Percentiles rank a stretch among this genome's conserved stretches.
Conservation (phyloP, 257 asterid genomes). For the Striga asiatica region DNA sequence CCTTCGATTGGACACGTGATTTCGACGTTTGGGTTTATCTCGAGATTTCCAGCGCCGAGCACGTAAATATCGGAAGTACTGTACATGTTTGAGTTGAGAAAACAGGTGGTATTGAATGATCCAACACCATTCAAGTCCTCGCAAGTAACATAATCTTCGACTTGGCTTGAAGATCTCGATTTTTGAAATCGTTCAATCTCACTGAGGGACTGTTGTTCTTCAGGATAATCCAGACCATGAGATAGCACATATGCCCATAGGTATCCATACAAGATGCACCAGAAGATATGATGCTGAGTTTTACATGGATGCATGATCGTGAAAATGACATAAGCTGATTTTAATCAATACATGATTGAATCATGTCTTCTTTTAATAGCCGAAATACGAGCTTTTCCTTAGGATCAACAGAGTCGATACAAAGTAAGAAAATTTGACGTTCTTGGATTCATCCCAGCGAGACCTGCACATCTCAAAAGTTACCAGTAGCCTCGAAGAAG, state of each 20-base stretch:
- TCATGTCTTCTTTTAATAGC: slow-evolving; percentile 2
- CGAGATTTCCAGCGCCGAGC: slow-evolving; percentile 68
- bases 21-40: slow-evolving; percentile 64
- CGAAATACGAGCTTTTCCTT: not conserved
- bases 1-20: slow-evolving; percentile 68
- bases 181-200: slow-evolving; percentile 16
- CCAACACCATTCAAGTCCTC: slow-evolving; percentile 90
- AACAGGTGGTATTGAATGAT: slow-evolving; percentile 70
- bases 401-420: slow-evolving; percentile 10
- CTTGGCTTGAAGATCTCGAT: slow-evolving; percentile 14
- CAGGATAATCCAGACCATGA: slow-evolving; percentile 23
- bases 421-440: slow-evolving; percentile 6
- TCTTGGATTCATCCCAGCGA: slow-evolving; percentile 5
- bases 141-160: slow-evolving; percentile 42
- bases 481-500: not conserved
- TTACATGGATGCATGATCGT: slow-evolving; percentile 54
- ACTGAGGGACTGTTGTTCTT: slow-evolving; percentile 19
- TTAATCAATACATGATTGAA: slow-evolving; percentile 26
- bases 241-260: slow-evolving; percentile 29
- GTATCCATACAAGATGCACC: slow-evolving; percentile 56
- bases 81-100: slow-evolving; percentile 41
- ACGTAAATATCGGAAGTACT: slow-evolving; percentile 43
- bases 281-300: slow-evolving; percentile 32
- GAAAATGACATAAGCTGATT: slow-evolving; percentile 14
- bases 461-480: slow-evolving; percentile 1